Base-by-base conservation (phyloP, 1,139 yeast genomes). In the Spathaspora sp. region DNA sequence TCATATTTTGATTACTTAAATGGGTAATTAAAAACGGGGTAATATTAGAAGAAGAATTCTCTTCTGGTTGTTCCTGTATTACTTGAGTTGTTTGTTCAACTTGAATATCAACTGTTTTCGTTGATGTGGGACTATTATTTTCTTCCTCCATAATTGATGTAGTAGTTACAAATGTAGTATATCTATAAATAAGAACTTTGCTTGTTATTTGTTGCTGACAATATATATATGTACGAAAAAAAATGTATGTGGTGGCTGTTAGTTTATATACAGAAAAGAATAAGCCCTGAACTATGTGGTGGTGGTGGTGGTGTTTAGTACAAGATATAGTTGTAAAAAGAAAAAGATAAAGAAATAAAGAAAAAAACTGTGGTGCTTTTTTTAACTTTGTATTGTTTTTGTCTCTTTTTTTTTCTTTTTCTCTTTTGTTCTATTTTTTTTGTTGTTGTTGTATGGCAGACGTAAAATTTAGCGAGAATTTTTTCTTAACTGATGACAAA, bases 11-110 rank as follows among this genome's bases (percentile, higher is more conserved):
- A 55, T 73, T 78, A 47, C 68, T 63, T 27, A 75, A 72, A 54
- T 75, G 80, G 51, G 71, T 73, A 33, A 65, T 69, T 31, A 76
- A 58, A 49, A 75, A 76, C 1, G 80, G 80, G 0, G 78, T 74
- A 13, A 74, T 73, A 33, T 72, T 75, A 0, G 74, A 67, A 2
- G 74, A 67, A 2, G 44, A 43, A 34, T 55, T 54, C 7, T 20
- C 39, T n/a, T 37, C 18, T 37, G 4, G 16, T 37, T 37, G 27
- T 37, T 37, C 27, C 8, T 34, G 24, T 27, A 27, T 27, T 27
- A 31, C 36, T 31, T 31, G 36, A 15, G 36, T 31, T 15, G 36
- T 31, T 15, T 31, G 36, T 31, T 31, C 36, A 13, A 31, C 36
- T 31, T 31, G 36, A 31, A 31, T 31, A 13, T 31, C 36, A 31